phyloP scores from a whole-genome alignment of 257 asterid species.

The Penstemon eatonii region DNA sequence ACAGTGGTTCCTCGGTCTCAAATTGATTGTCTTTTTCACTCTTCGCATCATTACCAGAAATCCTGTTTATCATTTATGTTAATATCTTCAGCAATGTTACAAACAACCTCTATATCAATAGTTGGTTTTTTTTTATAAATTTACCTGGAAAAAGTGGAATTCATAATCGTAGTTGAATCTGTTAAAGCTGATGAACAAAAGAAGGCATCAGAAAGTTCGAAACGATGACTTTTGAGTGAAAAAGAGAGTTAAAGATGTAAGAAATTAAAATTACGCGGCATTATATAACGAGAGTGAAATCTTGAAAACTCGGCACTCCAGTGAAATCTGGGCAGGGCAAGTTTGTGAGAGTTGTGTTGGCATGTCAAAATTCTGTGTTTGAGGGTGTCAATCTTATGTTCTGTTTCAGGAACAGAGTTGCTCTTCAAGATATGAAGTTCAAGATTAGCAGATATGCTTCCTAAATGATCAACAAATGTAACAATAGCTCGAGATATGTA shows the following conservation, averaged over 20 bases:
- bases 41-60: slow-evolving; percentile 21
- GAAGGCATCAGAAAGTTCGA: not conserved
- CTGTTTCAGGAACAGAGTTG: slow-evolving; percentile 45
- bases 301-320: slow-evolving; percentile 43
- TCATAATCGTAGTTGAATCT: slow-evolving; percentile 24
- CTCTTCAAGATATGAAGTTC: slow-evolving; percentile 40
- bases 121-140: not conserved
- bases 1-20: slow-evolving; percentile 50
- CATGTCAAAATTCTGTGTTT: slow-evolving; percentile 57
- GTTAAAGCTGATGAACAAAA: slow-evolving; percentile 33
- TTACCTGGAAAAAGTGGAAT: slow-evolving; percentile 35
- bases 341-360: slow-evolving; percentile 47
- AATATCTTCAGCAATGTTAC: too few relatives aligned
- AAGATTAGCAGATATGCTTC: slow-evolving; percentile 57
- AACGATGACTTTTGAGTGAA: not conserved
- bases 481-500: slow-evolving; percentile 56
- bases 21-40: slow-evolving; percentile 21
- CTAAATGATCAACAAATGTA: slow-evolving; percentile 65
- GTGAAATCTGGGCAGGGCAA: slow-evolving; percentile 39
- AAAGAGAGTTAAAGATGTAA: not conserved
- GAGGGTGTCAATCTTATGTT: slow-evolving; percentile 39
- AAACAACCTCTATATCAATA: not conserved
- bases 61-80: slow-evolving; percentile 13
- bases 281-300: slow-evolving; percentile 48
- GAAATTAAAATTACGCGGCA: slow-evolving; percentile 37